Percentiles rank a stretch among this genome's conserved stretches.
These are phyloP conservation scores for Nannizziopsis barbatae DNA, from an alignment of 2,329 filamentous ascomycete species.

Conservation along the genomic window DNA sequence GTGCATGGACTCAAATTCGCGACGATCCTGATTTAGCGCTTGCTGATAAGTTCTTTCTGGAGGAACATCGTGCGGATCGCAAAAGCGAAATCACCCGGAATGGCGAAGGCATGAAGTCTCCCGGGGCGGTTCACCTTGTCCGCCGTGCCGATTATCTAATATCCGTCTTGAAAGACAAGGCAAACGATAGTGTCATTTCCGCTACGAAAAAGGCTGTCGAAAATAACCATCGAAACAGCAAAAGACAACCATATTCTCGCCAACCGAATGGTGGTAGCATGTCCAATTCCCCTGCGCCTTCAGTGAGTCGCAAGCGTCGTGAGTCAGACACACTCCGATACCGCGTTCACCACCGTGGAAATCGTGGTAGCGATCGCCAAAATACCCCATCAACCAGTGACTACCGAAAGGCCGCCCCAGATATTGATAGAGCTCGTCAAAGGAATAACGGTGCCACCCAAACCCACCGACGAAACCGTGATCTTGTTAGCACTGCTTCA, in stretches of 20 bases:
- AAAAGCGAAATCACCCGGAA: constrained; percentile 73
- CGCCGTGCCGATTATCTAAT: constrained; percentile 89
- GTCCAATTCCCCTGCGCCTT: constrained; percentile 38
- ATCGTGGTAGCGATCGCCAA: constrained; percentile 35
- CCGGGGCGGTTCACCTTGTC: constrained; percentile 93
- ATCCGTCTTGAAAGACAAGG: constrained; percentile 85
- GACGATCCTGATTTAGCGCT: constrained; percentile 82
- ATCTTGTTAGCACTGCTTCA: constrained; percentile 18
- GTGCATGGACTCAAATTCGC: constrained; percentile 87
- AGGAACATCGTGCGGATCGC: constrained; percentile 96
- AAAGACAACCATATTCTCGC: constrained; percentile 45
- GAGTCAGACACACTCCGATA: constrained; percentile 34
- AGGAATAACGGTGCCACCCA: constrained; percentile 17
- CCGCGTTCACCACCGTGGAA: constrained; percentile 32
- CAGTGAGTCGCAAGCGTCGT: constrained; percentile 32
- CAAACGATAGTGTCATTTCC: constrained; percentile 50
- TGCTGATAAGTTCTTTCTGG: constrained; percentile 83
- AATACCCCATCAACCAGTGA: constrained; percentile 30
- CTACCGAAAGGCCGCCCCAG: neutral
- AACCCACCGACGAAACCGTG: constrained; percentile 19
- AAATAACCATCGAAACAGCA: constrained; percentile 91
- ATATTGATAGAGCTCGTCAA: constrained; percentile 2
- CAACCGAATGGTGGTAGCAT: constrained; percentile 29
- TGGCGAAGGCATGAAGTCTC: constrained; percentile 52
- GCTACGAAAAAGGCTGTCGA: constrained; percentile 70